Conservation (phyloP, 805 yeast genomes). For the Yamadazyma phyllophila region DNA sequence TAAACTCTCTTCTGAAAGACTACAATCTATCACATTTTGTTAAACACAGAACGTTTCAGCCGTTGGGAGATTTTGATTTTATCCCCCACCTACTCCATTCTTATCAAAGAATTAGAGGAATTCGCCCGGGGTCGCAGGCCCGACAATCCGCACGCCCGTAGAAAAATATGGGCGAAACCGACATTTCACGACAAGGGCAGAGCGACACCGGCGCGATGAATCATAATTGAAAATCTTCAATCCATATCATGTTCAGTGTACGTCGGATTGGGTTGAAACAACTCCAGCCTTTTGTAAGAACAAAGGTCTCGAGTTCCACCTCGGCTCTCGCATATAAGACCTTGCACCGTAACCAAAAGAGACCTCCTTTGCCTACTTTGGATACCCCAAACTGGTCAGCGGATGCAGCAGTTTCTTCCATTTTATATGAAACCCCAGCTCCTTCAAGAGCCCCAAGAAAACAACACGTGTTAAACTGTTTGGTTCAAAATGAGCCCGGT, state of each 20-base stretch:
- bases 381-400: constrained; percentile 95
- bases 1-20: too few species aligned
- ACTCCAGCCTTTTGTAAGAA: constrained; percentile 7
- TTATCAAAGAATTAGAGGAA: too few species aligned
- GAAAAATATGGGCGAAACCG: neutral
- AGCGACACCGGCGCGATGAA: constrained; percentile 6
- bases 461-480: constrained; percentile 91
- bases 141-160: neutral
- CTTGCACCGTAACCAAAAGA: constrained; percentile 77
- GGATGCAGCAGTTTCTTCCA: constrained; percentile 94
- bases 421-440: constrained; percentile 85
- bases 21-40: too few species aligned
- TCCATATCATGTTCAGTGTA: constrained; percentile 2
- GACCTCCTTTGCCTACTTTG: constrained; percentile 89
- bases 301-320: constrained; percentile 60
- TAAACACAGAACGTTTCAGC: too few species aligned
- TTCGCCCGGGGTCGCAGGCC: neutral
- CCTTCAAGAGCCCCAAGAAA: constrained; percentile 61
- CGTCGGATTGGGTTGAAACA: neutral
- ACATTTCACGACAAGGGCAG: neutral
- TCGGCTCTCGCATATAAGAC: constrained; percentile 94
- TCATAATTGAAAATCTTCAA: neutral
- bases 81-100: too few species aligned
- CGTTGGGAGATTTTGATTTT: too few species aligned
- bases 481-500: constrained; percentile 99